These are phyloP conservation scores for Nicotiana sylvestris DNA, from an alignment of 257 asterid genomes.

Conservation along the genomic window DNA sequence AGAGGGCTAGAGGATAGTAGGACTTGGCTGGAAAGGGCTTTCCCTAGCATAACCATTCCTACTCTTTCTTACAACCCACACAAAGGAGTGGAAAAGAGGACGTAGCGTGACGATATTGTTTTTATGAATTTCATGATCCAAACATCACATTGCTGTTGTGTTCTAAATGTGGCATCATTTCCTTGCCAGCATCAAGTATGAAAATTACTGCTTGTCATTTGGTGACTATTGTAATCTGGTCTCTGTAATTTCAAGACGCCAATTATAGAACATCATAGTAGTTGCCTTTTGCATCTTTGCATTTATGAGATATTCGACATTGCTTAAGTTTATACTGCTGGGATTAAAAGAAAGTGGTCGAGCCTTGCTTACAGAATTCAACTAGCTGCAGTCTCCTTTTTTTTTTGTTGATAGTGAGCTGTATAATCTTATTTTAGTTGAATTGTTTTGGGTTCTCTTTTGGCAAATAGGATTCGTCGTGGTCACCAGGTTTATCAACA, in stretches of 20 bases:
- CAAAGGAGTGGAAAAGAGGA: neutral
- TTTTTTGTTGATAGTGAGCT: too few relatives aligned
- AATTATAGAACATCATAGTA: constrained; percentile 11
- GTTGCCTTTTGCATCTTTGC: neutral
- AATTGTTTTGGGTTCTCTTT: neutral
- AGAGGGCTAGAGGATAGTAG: neutral
- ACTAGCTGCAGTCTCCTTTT: neutral
- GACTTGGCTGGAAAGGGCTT: neutral
- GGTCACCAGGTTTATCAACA: constrained; percentile 76
- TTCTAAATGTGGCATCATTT: neutral
- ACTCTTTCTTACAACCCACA: neutral
- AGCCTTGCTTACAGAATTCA: neutral
- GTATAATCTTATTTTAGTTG: constrained; percentile 18
- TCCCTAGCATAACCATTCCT: neutral
- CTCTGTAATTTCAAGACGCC: constrained; percentile 15
- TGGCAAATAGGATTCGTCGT: constrained; percentile 57
- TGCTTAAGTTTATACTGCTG: neutral
- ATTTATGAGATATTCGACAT: neutral
- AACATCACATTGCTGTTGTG: neutral
- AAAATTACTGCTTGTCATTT: neutral
- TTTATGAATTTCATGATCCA: neutral
- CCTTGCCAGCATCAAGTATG: neutral
- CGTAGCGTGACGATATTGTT: neutral
- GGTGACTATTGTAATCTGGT: neutral
- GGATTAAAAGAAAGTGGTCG: neutral